These are phyloP conservation scores for Phytophthora kernoviae DNA, from an alignment of 352 stramenopile genomes.

Conservation along the genomic window DNA sequence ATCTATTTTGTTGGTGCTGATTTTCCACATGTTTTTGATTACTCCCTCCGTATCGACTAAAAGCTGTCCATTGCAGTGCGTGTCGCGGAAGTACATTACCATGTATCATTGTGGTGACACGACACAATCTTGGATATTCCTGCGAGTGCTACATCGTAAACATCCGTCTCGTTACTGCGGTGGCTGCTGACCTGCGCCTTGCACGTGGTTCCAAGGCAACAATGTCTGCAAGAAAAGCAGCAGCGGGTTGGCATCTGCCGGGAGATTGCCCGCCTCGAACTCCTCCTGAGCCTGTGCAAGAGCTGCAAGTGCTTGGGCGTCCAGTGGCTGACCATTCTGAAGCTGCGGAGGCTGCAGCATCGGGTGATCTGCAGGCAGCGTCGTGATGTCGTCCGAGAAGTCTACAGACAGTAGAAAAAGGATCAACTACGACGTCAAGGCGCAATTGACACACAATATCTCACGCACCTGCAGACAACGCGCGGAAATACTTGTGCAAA, in stretches of 20 bases:
- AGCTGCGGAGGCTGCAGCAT: conserved; percentile 80
- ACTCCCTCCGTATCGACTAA: background rate
- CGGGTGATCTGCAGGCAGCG: conserved; percentile 78
- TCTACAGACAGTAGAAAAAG: conserved; percentile 34
- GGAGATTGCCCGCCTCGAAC: conserved; percentile 70
- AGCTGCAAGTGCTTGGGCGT: conserved; percentile 57
- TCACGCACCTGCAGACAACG: conserved; percentile 57
- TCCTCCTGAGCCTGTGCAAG: conserved; percentile 67
- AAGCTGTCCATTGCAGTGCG: background rate
- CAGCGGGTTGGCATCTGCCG: conserved; percentile 79
- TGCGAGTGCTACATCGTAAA: conserved; percentile 2
- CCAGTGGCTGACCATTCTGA: conserved; percentile 64
- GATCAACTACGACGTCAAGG: background rate
- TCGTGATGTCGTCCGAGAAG: conserved; percentile 89
- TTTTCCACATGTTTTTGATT: background rate
- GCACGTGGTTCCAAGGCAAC: conserved; percentile 84
- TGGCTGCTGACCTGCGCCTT: conserved; percentile 47
- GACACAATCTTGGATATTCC: too few relatives aligned
- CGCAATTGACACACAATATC: background rate
- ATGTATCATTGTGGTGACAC: too few relatives aligned
- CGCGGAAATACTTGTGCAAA: conserved; percentile 77
- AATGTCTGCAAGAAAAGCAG: conserved; percentile 87
- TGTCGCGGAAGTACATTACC: too few relatives aligned
- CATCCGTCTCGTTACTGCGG: conserved; percentile 17
- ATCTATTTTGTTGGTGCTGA: too few relatives aligned